Evolutionary conservation across 1,284 basidiomycete species (phyloP).

Genomic region (Termitomyces sp.): DNA sequence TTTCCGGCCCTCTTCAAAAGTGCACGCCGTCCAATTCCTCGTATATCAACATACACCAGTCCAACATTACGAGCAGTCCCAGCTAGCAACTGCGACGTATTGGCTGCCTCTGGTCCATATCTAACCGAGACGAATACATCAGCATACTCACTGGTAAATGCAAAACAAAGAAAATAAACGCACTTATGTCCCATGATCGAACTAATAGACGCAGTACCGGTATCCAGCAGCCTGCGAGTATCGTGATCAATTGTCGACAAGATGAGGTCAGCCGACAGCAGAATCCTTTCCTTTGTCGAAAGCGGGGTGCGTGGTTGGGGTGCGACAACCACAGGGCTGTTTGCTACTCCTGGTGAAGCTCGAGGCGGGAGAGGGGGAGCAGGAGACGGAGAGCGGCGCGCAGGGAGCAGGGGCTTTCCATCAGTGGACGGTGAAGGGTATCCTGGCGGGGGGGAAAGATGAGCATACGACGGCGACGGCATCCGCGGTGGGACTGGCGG

Average conservation of each 20-base stretch:
- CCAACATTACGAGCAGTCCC: constrained; percentile 68
- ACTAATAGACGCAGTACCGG: constrained; percentile 50
- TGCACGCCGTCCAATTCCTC: constrained; percentile 65
- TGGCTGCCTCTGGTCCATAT: constrained; percentile 62
- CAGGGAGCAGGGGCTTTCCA: constrained; percentile 35
- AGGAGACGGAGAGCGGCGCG: constrained; percentile 30
- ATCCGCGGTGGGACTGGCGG: constrained; percentile 21
- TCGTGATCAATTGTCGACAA: constrained; percentile 69
- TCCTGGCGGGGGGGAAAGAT: constrained; percentile 6
- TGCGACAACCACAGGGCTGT: constrained; percentile 15
- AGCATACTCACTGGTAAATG: not conserved
- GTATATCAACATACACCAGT: constrained; percentile 73
- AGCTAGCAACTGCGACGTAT: constrained; percentile 49
- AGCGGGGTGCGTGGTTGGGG: constrained; percentile 27
- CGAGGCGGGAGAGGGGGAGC: constrained; percentile 29
- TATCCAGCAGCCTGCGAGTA: constrained; percentile 54
- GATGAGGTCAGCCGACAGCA: constrained; percentile 70
- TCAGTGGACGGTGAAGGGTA: constrained; percentile 9
- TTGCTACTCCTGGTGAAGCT: constrained; percentile 10
- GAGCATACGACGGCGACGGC: constrained; percentile 19
- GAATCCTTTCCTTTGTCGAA: constrained; percentile 42
- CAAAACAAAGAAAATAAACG: constrained; percentile 13
- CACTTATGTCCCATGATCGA: constrained; percentile 61
- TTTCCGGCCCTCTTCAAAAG: constrained; percentile 59
- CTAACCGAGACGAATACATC: constrained; percentile 27